A percentile compares a stretch with the other conserved stretches of the same genome.
Conservation (phyloP, 768 basidiomycete species). For the Rhodotorula paludigena region DNA sequence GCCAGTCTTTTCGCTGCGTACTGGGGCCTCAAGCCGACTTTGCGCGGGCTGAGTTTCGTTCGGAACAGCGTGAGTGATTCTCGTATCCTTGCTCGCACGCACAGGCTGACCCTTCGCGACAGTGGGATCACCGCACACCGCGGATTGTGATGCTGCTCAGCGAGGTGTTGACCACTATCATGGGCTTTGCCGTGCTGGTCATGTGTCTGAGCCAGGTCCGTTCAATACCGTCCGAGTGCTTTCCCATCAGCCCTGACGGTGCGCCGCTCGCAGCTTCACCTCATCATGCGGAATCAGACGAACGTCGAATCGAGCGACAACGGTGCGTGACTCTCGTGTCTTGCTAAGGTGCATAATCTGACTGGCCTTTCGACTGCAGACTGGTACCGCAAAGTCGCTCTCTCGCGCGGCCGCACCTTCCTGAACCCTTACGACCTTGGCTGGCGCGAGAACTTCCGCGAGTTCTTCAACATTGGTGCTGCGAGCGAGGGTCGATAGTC, state of each 20-base stretch:
- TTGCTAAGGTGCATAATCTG: too few species aligned
- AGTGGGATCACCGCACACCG: conserved; percentile 65
- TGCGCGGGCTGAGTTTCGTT: conserved; percentile 54
- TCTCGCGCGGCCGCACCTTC: conserved; percentile 69
- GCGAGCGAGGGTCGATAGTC: conserved; percentile 66
- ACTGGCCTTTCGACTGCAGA: conserved; percentile 40
- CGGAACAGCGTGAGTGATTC: conserved; percentile 47
- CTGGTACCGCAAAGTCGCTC: conserved; percentile 66
- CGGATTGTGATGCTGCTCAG: conserved; percentile 64
- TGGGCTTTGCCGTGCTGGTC: conserved; percentile 67
- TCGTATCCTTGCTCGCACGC: background rate
- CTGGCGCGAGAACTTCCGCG: conserved; percentile 61
- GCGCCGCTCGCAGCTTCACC: conserved; percentile 50
- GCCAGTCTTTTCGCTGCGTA: conserved; percentile 59
- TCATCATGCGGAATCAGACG: conserved; percentile 70
- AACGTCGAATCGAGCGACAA: conserved; percentile 87
- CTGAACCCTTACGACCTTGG: conserved; percentile 90
- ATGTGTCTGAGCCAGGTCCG: conserved; percentile 67
- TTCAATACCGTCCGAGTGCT: background rate
- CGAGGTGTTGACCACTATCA: conserved; percentile 69
- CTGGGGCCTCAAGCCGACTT: conserved; percentile 64
- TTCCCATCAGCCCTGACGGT: background rate
- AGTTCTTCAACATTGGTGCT: conserved; percentile 76
- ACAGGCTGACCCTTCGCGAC: conserved; percentile 10
- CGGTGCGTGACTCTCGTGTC: conserved; percentile 43